Conservation (phyloP, 1,284 basidiomycete species). For the Rhodofomes roseus region DNA sequence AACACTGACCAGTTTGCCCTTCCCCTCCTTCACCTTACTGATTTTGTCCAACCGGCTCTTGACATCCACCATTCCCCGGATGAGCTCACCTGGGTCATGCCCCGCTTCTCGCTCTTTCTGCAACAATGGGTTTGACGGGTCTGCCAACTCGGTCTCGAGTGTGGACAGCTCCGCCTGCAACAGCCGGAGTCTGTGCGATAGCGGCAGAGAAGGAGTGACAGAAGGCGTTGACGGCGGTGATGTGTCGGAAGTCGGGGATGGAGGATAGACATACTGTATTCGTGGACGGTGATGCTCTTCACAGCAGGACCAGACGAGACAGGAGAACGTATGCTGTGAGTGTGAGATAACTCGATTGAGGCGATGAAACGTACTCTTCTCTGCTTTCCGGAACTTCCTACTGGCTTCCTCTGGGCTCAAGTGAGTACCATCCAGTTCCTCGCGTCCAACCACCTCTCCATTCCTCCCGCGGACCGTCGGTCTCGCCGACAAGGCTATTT, state of each 20-base stretch:
- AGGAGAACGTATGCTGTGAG: not conserved
- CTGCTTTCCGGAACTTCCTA: constrained; percentile 64
- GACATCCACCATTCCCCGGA: constrained; percentile 72
- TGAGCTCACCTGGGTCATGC: constrained; percentile 71
- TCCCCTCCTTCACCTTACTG: constrained; percentile 58
- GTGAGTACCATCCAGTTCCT: constrained; percentile 49
- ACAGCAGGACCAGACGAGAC: not conserved
- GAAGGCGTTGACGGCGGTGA: constrained; percentile 18
- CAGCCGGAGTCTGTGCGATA: constrained; percentile 57
- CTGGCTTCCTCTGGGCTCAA: constrained; percentile 58
- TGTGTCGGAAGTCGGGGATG: constrained; percentile 49
- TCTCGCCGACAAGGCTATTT: constrained; percentile 39
- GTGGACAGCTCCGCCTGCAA: constrained; percentile 62
- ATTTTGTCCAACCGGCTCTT: constrained; percentile 65
- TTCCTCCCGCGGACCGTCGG: constrained; percentile 31
- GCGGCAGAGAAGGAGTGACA: constrained; percentile 32
- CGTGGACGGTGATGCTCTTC: constrained; percentile 44
- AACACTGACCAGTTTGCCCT: constrained; percentile 60
- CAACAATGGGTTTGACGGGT: constrained; percentile 64
- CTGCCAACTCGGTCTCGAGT: constrained; percentile 66
- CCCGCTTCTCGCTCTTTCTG: constrained; percentile 48
- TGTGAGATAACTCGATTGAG: not conserved
- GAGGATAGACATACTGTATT: constrained; percentile 63
- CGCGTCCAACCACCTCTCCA: constrained; percentile 32
- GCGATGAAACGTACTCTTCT: constrained; percentile 41